Conservation (phyloP, 805 yeast species). For the Teunomyces tritomae region DNA sequence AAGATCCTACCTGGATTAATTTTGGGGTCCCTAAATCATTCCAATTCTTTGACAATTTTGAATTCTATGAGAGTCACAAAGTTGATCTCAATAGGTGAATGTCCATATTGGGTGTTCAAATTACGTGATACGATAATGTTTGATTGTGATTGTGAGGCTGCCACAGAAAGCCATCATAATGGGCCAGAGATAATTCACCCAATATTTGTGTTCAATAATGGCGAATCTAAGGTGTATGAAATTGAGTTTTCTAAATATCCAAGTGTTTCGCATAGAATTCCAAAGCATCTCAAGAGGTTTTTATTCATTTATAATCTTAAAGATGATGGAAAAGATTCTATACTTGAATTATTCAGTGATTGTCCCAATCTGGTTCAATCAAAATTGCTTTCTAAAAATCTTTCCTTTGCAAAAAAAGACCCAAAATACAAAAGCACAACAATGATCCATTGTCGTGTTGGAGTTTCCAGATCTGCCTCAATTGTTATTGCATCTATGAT, state of each 20-base stretch:
- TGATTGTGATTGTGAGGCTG: slow-evolving; percentile 5
- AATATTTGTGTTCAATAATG: slow-evolving; percentile 18
- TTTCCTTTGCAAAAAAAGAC: slow-evolving; percentile 6
- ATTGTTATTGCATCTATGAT: slow-evolving; percentile 39
- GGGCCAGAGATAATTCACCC: slow-evolving; percentile 10
- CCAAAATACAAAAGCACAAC: slow-evolving; percentile 11
- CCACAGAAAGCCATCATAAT: neutral
- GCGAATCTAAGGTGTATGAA: slow-evolving; percentile 16
- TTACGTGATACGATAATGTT: slow-evolving; percentile 10
- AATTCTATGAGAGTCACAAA: slow-evolving; percentile 21
- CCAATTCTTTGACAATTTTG: slow-evolving; percentile 29
- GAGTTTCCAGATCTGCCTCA: slow-evolving; percentile 43
- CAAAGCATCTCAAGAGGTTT: slow-evolving; percentile 7
- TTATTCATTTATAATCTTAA: slow-evolving; percentile 33
- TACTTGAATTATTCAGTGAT: slow-evolving; percentile 24
- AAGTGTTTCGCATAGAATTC: slow-evolving; percentile 4
- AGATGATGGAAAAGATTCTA: slow-evolving; percentile 39
- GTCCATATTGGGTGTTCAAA: slow-evolving; percentile 31
- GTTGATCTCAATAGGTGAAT: slow-evolving; percentile 35
- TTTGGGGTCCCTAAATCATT: slow-evolving; percentile 34
- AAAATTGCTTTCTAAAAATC: slow-evolving; percentile 23
- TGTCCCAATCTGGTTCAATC: slow-evolving; percentile 30
- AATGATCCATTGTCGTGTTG: slow-evolving; percentile 40
- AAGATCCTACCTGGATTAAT: slow-evolving; percentile 25
- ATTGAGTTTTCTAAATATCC: slow-evolving; percentile 12